These are phyloP conservation scores for Glycine tomentella DNA, from an alignment of 306 rosid species.

Conservation along the genomic window DNA sequence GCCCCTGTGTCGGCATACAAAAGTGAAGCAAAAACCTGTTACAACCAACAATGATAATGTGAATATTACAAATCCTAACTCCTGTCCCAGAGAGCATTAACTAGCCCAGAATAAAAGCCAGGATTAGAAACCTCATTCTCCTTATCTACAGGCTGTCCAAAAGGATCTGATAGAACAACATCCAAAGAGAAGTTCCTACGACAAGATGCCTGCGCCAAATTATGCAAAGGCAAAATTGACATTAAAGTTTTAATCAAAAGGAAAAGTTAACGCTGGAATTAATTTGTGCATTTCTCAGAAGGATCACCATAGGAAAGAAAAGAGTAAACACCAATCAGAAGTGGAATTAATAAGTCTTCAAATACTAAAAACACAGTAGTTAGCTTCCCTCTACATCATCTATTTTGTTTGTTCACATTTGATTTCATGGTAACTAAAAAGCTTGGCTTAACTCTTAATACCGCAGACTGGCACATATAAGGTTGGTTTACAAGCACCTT, in stretches of 20 bases:
- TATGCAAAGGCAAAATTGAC: conserved; percentile 46
- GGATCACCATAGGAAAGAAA: conserved; percentile 24
- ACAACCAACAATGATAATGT: conserved; percentile 40
- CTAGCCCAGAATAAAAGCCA: conserved; percentile 24
- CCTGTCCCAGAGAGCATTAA: conserved; percentile 37
- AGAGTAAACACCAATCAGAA: background rate
- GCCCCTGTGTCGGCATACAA: conserved; percentile 71
- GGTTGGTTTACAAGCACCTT: conserved; percentile 12
- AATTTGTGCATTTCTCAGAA: conserved; percentile 26
- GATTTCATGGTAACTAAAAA: background rate
- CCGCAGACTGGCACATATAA: conserved; percentile 10
- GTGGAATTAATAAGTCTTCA: background rate
- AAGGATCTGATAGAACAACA: conserved; percentile 69
- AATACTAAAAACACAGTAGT: background rate
- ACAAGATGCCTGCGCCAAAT: conserved; percentile 82
- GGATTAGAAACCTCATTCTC: conserved; percentile 73
- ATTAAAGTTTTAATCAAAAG: conserved; percentile 32
- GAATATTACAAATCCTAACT: conserved; percentile 27
- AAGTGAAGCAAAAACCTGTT: conserved; percentile 88
- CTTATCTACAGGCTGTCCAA: conserved; percentile 65
- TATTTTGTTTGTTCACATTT: background rate
- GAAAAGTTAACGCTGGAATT: conserved; percentile 29
- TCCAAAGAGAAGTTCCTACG: conserved; percentile 92
- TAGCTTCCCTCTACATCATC: background rate
- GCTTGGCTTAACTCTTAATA: conserved; percentile 13